These are phyloP conservation scores for Beauveria brongniartii DNA, from an alignment of 2,329 filamentous ascomycete genomes.

Conservation along the genomic window DNA sequence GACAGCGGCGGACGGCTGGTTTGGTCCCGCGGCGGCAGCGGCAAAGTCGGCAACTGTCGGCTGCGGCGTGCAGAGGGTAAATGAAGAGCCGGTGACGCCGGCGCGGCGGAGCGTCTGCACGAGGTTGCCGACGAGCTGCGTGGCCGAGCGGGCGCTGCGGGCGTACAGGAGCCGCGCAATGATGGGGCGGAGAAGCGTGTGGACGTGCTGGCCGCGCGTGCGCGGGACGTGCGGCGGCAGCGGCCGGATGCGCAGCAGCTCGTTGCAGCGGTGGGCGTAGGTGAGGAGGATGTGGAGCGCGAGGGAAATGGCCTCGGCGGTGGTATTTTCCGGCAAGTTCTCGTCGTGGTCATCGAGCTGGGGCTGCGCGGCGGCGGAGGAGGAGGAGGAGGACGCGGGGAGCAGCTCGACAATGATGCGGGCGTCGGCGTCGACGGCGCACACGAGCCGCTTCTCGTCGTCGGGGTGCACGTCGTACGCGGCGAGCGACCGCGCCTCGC, in stretches of 20 bases:
- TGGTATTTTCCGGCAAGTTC: conserved; percentile 31
- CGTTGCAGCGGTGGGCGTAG: conserved; percentile 70
- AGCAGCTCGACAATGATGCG: conserved; percentile 60
- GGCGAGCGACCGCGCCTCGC: conserved; percentile 68
- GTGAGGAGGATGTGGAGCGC: conserved; percentile 68
- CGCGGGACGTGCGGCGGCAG: conserved; percentile 31
- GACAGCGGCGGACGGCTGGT: conserved; percentile 34
- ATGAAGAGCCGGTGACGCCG: conserved; percentile 34
- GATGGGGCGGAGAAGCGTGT: conserved; percentile 44
- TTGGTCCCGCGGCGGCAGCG: conserved; percentile 20
- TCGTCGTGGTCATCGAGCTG: conserved; percentile 18
- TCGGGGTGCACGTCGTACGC: conserved; percentile 62
- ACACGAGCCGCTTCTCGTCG: conserved; percentile 48
- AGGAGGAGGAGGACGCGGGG: conserved; percentile 28
- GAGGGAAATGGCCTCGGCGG: conserved; percentile 59
- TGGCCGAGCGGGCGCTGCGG: conserved; percentile 30
- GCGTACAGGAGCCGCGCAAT: conserved; percentile 41
- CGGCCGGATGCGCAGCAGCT: conserved; percentile 58
- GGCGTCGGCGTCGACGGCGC: conserved; percentile 43
- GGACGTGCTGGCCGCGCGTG: conserved; percentile 32
- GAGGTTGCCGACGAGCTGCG: conserved; percentile 35
- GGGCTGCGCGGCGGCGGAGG: conserved; percentile 32
- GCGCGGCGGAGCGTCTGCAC: conserved; percentile 36
- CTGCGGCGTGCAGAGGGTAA: conserved; percentile 33
- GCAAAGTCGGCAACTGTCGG: conserved; percentile 21